These are phyloP conservation scores for Chaetomiaceae sp. DNA, from an alignment of 2,329 filamentous ascomycete genomes.

Conservation along the genomic window DNA sequence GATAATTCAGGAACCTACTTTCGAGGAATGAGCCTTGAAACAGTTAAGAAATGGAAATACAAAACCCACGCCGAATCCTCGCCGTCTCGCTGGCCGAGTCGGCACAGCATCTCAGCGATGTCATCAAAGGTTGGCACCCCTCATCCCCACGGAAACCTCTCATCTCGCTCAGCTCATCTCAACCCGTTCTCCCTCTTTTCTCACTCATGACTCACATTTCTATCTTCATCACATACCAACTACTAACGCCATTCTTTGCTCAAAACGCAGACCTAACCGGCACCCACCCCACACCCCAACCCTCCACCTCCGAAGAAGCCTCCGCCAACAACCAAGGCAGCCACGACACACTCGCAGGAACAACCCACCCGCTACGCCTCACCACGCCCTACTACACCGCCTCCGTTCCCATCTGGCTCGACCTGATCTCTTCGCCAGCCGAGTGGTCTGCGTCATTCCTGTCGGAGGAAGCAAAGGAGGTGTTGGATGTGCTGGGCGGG, in stretches of 20 bases:
- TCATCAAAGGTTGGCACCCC: conserved; percentile 49
- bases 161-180: neutral
- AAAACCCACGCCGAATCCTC: conserved; percentile 53
- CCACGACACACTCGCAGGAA: conserved; percentile 48
- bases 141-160: neutral
- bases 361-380: conserved; percentile 52
- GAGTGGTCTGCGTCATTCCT: conserved; percentile 59
- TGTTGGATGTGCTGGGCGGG: conserved; percentile 57
- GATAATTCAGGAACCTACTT: too few relatives aligned
- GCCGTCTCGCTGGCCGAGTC: conserved; percentile 50
- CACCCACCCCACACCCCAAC: conserved; percentile 10
- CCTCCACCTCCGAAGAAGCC: neutral
- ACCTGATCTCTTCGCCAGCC: conserved; percentile 47
- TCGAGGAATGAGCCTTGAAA: neutral
- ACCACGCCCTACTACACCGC: conserved; percentile 59
- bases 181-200: neutral
- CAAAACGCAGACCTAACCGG: conserved; percentile 31
- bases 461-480: conserved; percentile 56
- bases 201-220: too few relatives aligned
- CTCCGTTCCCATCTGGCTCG: conserved; percentile 62
- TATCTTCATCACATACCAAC: neutral
- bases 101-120: conserved; percentile 42
- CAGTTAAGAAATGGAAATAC: conserved; percentile 32
- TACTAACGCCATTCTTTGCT: neutral
- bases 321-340: neutral